Evolutionary conservation across 768 basidiomycete genomes (phyloP), one percentile per base, ranked within the genome.

Genomic region (Boletus subparvulus): DNA sequence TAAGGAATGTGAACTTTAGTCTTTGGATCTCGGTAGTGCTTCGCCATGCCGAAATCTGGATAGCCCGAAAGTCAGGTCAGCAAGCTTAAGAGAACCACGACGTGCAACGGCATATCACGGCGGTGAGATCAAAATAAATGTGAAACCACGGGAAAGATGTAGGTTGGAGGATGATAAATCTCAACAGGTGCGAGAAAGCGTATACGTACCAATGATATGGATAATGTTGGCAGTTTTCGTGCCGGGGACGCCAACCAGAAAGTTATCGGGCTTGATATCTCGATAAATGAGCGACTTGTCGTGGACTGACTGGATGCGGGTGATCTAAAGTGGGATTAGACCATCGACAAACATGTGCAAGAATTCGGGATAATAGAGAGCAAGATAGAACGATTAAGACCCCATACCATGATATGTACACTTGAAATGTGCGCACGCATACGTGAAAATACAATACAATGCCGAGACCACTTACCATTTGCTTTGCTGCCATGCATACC

Each of bases 191-290:
- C 26, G 45, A 55, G 55, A 24, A 54, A 47, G 35, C 3, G 7
- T 21, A 21, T 21, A 78, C 88, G 55, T 65, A 92, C 91, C 90
- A 48, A 92, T 95, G 58, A 96, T 86, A 72, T 92, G 88, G 61
- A 93, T 84, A 9, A 82, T 79, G 70, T 96, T 95, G 46, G 94
- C 93, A 41, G 80, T 92, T 78, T 94, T 97, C 35, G 90, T 94
- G 19, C 84, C 84, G 21, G 94, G 88, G 13, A 95, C 92, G 56
- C 96, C 97, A 71, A 99, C 92, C 61, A 99, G 80, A 75, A 99
- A 99, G 76, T 98, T 98, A 75, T 99, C 96, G 36, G 96, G 96
- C 69, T 98, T 98, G 80, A 99, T 98, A 72, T 98, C 97, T 62
- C 96, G 89, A 75, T 96, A 98, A 67, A 98, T 98, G 68, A 98